phyloP scores from a whole-genome alignment of 768 basidiomycete genomes.

The Phylloporus rhodoxanthus region DNA sequence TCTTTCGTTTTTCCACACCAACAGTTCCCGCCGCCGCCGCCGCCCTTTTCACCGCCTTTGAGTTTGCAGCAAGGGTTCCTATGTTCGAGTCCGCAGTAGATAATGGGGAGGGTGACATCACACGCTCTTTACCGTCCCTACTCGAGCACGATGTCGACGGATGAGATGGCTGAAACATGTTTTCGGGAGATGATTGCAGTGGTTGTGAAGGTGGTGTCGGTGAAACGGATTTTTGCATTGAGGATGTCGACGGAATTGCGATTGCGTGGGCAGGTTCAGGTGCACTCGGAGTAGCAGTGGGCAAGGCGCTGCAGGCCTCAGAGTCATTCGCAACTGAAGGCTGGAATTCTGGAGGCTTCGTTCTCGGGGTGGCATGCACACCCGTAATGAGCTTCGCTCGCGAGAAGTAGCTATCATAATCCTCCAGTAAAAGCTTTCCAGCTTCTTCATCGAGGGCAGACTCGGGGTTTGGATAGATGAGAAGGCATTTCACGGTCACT shows the following conservation, averaged over 20 bases:
- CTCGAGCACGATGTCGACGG: conserved; percentile 28
- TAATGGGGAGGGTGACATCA: conserved; percentile 62
- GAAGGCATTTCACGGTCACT: conserved; percentile 88
- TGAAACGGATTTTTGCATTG: conserved; percentile 39
- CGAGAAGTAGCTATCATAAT: conserved; percentile 82
- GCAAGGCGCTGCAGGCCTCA: conserved; percentile 12
- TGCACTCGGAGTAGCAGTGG: conserved; percentile 16
- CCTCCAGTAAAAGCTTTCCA: conserved; percentile 83
- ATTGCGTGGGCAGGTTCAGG: conserved; percentile 28
- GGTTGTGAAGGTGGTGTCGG: conserved; percentile 37
- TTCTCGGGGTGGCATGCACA: conserved; percentile 84
- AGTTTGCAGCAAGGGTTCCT: conserved; percentile 32
- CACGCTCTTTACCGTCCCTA: conserved; percentile 49
- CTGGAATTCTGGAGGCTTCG: conserved; percentile 67
- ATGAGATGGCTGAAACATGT: conserved; percentile 38
- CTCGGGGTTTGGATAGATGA: conserved; percentile 96
- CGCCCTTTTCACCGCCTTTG: conserved; percentile 63
- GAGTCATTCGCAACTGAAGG: conserved; percentile 32
- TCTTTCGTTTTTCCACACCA: conserved; percentile 80
- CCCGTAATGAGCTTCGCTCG: conserved; percentile 85
- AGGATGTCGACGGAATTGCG: conserved; percentile 37
- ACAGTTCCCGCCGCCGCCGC: conserved; percentile 53
- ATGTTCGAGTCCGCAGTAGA: conserved; percentile 70
- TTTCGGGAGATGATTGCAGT: conserved; percentile 33
- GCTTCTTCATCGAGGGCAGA: conserved; percentile 95